Base-by-base conservation (phyloP, 345 rosid genomes). In the Microcos paniculata region DNA sequence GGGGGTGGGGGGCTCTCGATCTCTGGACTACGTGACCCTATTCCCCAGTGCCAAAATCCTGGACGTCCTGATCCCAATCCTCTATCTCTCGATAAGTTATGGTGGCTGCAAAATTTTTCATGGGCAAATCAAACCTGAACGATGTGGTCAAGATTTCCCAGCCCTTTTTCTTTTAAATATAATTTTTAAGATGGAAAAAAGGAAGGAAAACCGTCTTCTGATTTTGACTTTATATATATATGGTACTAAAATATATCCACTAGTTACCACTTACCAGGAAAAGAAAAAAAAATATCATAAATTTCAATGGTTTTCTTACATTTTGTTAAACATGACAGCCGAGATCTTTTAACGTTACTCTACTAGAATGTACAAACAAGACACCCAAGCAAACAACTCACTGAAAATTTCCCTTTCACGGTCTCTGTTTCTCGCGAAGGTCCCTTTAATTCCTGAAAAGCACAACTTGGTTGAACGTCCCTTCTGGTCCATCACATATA, bases 1-100 rank as follows among this genome's bases (percentile, higher is more conserved):
- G 15, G 75, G 43, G 38, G 38, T 35, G 38, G 38, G 38, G 5
- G 38, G 38, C 6, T 7, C 40, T 35, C 26, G n/a, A n/a, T n/a
- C 67, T 64, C 74, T 38, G 52, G 18, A 66, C 72, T 75, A 75
- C 76, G 43, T 55, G 74, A 73, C 78, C 74, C 38, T 23, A 6
- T 62, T 35, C 56, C 57, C 59, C 75, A 38, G 42, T 70, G 59
- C 35, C 81, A 66, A 75, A 75, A 72, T 49, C 38, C 70, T n/a
- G n/a, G n/a, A 14, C 51, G 55, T 33, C 26, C 24, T 21, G 49
- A 49, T 9, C 23, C 30, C 42, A 31, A 6, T 6, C 10, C 5
- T 19, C 51, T 16, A 4, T 23, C 14, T 24, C 31, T 64, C 10
- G 12, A 66, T 43, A 42, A 65, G 31, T 65, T 42, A 42, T 13